Evolutionary conservation across 768 basidiomycete species (phyloP), one percentile per base, ranked within the genome.

Genomic region (Naganishia friedmannii): DNA sequence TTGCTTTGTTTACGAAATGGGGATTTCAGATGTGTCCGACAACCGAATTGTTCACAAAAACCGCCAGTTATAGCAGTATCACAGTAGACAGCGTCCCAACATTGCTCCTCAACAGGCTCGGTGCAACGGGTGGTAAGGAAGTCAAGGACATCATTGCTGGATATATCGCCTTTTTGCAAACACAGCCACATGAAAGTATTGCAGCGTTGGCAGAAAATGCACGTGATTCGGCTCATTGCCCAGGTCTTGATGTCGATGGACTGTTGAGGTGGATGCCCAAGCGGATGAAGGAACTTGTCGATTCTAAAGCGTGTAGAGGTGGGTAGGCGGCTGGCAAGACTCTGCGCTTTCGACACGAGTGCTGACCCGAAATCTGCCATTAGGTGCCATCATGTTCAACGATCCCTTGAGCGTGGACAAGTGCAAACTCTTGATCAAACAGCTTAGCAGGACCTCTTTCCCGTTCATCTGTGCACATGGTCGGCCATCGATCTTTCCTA

Each of bases 401-500:
- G 94, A 98, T 78, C 70, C 84, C 0, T 83, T 99, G 58, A 86
- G 83, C 17, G 66, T 82, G 8, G 84, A 84, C 42, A 92, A 96
- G 77, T 91, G 92, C 78, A 78, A 85, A 73, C 82, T 84, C 56
- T 85, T 99, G 51, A 84, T 98, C 54, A 74, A 77, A 7, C 85
- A 87, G 73, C 84, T 99, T 32, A 84, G 88, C 10, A 79, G 85
- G 71, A 92, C 92, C 2, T 84, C 85, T 3, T 89, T 91, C 75
- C 94, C 95, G 1, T 97, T 96, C 81, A 91, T 92, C 78, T 99
- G 96, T 82, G 96, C 96, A 37, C 96, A 99, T 81, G 96, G 95
- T 48, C 85, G 88, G 72, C 88, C 88, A 17, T 87, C 86, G 23
- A 76, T 88, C 65, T 84, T 85, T 45, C 87, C 87, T 0, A 70